phyloP scores from a whole-genome alignment of 2,329 filamentous ascomycete species.

The Talaromyces sp. region DNA sequence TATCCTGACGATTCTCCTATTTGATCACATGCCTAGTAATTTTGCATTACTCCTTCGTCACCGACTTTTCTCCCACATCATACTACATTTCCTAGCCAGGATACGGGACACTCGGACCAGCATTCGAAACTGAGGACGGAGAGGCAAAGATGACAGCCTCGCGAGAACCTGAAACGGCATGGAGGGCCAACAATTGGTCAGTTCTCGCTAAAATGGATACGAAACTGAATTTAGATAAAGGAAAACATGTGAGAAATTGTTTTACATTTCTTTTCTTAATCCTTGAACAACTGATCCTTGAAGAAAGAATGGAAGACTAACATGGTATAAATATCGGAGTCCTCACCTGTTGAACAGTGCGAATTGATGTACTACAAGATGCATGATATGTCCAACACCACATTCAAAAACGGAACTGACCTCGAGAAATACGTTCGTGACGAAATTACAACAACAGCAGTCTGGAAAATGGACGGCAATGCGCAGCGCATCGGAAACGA shows the following conservation, averaged over 20 bases:
- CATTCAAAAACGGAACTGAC: constrained; percentile 2
- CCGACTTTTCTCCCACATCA: background rate
- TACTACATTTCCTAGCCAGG: constrained; percentile 6
- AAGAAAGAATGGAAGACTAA: constrained; percentile 7
- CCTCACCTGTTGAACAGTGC: background rate
- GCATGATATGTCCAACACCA: constrained; percentile 1
- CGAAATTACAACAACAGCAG: background rate
- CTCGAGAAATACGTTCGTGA: constrained; percentile 8
- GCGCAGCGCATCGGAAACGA: constrained; percentile 1
- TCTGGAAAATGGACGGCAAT: constrained; percentile 7
- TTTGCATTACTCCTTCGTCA: background rate
- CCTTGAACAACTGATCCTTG: background rate
- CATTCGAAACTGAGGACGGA: background rate
- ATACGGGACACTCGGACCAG: background rate
- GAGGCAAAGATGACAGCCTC: background rate
- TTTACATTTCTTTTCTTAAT: constrained; percentile 1
- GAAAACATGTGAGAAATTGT: constrained; percentile 2
- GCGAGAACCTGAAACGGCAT: background rate
- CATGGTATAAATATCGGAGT: constrained; percentile 7
- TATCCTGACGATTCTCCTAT: background rate
- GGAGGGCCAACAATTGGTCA: background rate
- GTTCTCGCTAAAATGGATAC: constrained; percentile 6
- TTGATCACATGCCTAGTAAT: background rate
- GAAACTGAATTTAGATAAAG: constrained; percentile 1
- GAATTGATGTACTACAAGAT: constrained; percentile 5